These are phyloP conservation scores for Coriolopsis trogii DNA, from an alignment of 1,284 basidiomycete genomes.

Conservation along the genomic window DNA sequence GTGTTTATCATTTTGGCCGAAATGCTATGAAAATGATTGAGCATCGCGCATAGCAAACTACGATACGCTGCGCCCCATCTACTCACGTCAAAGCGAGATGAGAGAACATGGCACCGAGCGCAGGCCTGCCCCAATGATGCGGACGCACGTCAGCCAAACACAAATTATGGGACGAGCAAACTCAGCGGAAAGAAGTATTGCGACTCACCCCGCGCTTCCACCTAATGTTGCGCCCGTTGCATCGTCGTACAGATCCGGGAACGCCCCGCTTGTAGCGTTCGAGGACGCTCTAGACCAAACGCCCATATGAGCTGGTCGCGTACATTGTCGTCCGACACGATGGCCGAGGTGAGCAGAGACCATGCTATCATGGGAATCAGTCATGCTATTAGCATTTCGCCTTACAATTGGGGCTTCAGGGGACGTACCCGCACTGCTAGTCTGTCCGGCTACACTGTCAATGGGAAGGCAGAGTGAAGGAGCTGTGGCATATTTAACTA, in stretches of 20 bases:
- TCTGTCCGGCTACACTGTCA: conserved; percentile 10
- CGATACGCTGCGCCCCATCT: no score
- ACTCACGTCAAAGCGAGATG: conserved; percentile 27
- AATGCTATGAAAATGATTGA: conserved; percentile 18
- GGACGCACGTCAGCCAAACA: no score
- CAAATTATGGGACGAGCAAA: no score
- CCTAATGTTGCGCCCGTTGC: conserved; percentile 2
- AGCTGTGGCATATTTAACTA: neutral
- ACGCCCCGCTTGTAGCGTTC: conserved; percentile 23
- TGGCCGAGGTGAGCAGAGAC: conserved; percentile 30
- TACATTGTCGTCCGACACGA: conserved; percentile 20
- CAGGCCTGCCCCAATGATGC: conserved; percentile 42
- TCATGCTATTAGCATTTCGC: no score
- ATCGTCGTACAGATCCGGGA: conserved; percentile 24
- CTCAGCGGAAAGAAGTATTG: conserved; percentile 33
- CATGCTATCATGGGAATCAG: conserved; percentile 29
- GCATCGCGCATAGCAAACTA: no score
- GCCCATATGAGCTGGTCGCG: conserved; percentile 24
- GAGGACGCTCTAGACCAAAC: conserved; percentile 25
- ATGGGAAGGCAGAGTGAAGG: conserved; percentile 22
- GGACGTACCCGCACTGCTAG: conserved; percentile 14
- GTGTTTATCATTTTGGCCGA: conserved; percentile 22
- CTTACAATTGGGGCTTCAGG: no score
- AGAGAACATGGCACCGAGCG: conserved; percentile 26
- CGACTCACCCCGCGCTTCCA: conserved; percentile 23